A percentile compares a stretch with the other conserved stretches of the same genome.
phyloP scores from a whole-genome alignment of 2,329 filamentous ascomycete species.

The Sordariomycetes sp. region DNA sequence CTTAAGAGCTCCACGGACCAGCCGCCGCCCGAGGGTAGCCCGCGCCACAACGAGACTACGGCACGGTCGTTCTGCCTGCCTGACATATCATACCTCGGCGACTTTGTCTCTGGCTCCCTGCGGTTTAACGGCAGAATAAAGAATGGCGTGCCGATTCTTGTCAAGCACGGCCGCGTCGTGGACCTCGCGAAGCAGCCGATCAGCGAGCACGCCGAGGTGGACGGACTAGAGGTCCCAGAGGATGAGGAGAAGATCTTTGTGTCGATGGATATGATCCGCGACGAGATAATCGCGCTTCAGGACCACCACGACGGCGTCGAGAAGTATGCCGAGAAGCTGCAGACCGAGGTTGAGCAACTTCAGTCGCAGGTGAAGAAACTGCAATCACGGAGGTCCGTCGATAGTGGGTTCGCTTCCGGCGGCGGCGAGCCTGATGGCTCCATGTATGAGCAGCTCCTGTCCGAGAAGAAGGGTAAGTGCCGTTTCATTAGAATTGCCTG shows the following conservation, averaged over 20 bases:
- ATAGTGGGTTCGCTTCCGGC: constrained; percentile 23
- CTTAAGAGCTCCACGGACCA: not conserved
- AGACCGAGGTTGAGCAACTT: constrained; percentile 35
- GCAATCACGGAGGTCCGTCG: constrained; percentile 23
- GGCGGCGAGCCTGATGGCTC: constrained; percentile 23
- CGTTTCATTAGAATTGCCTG: not conserved
- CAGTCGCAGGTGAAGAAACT: constrained; percentile 32
- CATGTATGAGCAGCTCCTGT: constrained; percentile 26
- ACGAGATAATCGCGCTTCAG: constrained; percentile 40
- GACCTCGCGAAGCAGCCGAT: constrained; percentile 22
- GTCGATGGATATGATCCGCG: constrained; percentile 47
- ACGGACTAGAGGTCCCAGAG: constrained; percentile 33
- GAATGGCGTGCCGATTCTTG: constrained; percentile 41
- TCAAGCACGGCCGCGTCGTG: constrained; percentile 37
- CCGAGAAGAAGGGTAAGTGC: constrained; percentile 43
- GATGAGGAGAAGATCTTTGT: constrained; percentile 46
- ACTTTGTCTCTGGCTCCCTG: constrained; percentile 41
- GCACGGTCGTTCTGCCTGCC: constrained; percentile 40
- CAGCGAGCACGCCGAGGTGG: constrained; percentile 32
- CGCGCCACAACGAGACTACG: constrained; percentile 23
- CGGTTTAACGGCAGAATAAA: constrained; percentile 34
- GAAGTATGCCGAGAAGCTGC: constrained; percentile 37
- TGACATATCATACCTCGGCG: constrained; percentile 38
- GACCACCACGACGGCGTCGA: constrained; percentile 43
- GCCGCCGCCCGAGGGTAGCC: constrained; percentile 14